These are phyloP conservation scores for Pseudopithomyces maydicus DNA, from an alignment of 2,329 filamentous ascomycete genomes.

Conservation along the genomic window DNA sequence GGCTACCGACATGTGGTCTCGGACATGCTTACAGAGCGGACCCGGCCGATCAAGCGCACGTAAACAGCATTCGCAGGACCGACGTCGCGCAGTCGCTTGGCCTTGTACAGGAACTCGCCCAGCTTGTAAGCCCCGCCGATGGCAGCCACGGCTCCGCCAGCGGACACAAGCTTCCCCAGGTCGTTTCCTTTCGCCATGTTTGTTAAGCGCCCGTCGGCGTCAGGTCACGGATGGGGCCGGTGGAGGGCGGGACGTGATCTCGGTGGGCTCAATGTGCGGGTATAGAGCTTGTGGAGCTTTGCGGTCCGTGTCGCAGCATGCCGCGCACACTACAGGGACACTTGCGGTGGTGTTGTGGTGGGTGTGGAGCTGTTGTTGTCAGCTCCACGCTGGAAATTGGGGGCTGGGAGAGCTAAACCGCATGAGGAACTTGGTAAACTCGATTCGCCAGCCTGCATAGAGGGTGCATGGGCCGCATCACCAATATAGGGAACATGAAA, in stretches of 20 bases:
- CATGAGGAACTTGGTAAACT: slow-evolving; percentile 9
- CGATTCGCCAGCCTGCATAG: not conserved
- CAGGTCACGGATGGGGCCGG: slow-evolving; percentile 3
- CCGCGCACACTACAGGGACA: slow-evolving; percentile 32
- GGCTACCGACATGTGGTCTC: not conserved
- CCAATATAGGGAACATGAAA: not conserved
- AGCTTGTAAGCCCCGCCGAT: slow-evolving; percentile 46
- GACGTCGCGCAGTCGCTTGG: slow-evolving; percentile 44
- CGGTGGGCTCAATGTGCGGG: slow-evolving; percentile 24
- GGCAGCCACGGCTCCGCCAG: slow-evolving; percentile 39
- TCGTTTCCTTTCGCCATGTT: slow-evolving; percentile 34
- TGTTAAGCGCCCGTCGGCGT: slow-evolving; percentile 10
- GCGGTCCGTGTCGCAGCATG: slow-evolving; percentile 38
- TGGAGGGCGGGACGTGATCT: not conserved
- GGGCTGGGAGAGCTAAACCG: slow-evolving; percentile 22
- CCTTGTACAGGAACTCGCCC: slow-evolving; percentile 42
- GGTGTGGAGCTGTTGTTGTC: slow-evolving; percentile 24
- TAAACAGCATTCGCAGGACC: slow-evolving; percentile 45
- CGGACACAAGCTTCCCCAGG: slow-evolving; percentile 33
- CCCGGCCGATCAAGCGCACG: slow-evolving; percentile 45
- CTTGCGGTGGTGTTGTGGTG: slow-evolving; percentile 27
- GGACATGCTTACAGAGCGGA: slow-evolving; percentile 21
- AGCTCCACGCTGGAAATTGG: slow-evolving; percentile 25
- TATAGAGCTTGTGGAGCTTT: slow-evolving; percentile 31
- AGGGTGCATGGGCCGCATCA: not conserved